Conservation (phyloP, 1,284 basidiomycete species). For the Heterobasidion irregulare region DNA sequence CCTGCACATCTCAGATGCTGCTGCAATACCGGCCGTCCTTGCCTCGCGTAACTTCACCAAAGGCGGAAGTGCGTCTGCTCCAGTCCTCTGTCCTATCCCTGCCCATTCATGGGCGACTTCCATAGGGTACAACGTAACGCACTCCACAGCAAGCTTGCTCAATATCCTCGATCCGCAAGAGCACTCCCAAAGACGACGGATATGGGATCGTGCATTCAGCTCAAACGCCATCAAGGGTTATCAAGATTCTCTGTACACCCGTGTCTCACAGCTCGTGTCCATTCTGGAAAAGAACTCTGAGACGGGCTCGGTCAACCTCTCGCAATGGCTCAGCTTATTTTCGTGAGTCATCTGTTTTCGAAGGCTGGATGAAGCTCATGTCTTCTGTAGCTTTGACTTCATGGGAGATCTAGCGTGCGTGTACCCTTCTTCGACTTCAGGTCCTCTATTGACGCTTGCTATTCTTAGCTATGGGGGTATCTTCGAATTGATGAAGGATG, state of each 20-base stretch:
- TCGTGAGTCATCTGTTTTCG: slow-evolving; percentile 27
- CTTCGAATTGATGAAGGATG: slow-evolving; percentile 17
- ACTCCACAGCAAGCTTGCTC: slow-evolving; percentile 14
- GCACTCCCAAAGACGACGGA: slow-evolving; percentile 38
- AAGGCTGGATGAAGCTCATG: not conserved
- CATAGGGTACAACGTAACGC: not conserved
- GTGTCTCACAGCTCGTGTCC: not conserved
- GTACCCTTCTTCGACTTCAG: slow-evolving; percentile 9
- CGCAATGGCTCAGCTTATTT: slow-evolving; percentile 41
- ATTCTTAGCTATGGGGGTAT: slow-evolving; percentile 18
- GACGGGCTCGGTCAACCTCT: slow-evolving; percentile 28
- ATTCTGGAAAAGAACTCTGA: slow-evolving; percentile 11
- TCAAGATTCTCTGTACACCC: slow-evolving; percentile 28
- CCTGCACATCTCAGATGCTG: slow-evolving; percentile 15
- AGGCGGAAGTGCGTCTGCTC: slow-evolving; percentile 13
- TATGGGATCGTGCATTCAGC: slow-evolving; percentile 46
- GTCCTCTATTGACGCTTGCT: not conserved
- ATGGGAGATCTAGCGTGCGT: slow-evolving; percentile 56
- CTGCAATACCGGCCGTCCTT: slow-evolving; percentile 12
- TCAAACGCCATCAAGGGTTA: slow-evolving; percentile 43
- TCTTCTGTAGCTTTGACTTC: slow-evolving; percentile 40
- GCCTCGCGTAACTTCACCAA: slow-evolving; percentile 15
- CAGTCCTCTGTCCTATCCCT: not conserved
- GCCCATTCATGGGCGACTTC: not conserved
- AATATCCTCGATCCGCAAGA: slow-evolving; percentile 21